Conservation (phyloP, 805 yeast species). For the Saturnispora gosingensis region DNA sequence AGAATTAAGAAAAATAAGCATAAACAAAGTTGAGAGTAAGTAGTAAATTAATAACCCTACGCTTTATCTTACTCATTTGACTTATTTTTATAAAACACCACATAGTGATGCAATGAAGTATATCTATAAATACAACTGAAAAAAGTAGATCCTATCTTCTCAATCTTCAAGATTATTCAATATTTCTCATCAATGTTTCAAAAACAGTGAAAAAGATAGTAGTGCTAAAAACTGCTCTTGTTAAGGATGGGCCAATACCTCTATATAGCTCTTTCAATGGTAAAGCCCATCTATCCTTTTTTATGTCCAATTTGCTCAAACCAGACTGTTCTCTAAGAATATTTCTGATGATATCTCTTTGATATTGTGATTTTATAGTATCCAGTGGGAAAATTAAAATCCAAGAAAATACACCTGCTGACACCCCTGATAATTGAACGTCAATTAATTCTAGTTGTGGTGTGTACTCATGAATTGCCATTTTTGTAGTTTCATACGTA, state of each 20-base stretch:
- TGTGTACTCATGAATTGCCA: constrained; percentile 29
- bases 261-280: constrained; percentile 52
- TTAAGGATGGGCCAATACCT: constrained; percentile 67
- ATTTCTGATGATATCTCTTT: constrained; percentile 62
- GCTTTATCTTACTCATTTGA: not conserved
- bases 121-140: not conserved
- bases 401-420: constrained; percentile 73
- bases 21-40: not conserved
- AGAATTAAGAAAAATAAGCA: not conserved
- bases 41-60: not conserved
- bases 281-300: constrained; percentile 27
- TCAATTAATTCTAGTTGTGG: constrained; percentile 30
- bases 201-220: constrained; percentile 66
- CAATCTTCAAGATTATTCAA: constrained; percentile 24
- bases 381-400: constrained; percentile 69
- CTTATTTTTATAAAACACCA: not conserved
- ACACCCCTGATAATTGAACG: constrained; percentile 65
- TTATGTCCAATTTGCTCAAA: constrained; percentile 31
- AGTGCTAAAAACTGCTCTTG: constrained; percentile 64
- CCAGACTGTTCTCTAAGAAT: constrained; percentile 47
- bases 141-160: not conserved
- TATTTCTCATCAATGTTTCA: constrained; percentile 55
- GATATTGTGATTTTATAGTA: constrained; percentile 67
- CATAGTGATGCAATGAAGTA: not conserved
- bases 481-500: constrained; percentile 64